Base-by-base conservation (phyloP, 495 filamentous ascomycete species). In the Lophiotrema nucula region DNA sequence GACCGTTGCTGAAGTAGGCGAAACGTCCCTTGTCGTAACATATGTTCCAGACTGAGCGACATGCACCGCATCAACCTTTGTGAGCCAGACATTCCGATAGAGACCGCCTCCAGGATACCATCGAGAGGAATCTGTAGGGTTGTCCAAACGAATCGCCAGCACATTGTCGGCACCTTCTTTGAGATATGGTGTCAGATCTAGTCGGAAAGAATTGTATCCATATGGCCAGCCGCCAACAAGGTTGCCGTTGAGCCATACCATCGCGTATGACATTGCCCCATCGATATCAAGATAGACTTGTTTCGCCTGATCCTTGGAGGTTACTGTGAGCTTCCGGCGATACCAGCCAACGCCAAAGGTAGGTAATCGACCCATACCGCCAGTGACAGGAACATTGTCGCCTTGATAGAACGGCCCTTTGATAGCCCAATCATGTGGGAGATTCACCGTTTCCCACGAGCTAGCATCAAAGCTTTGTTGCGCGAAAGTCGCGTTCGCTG, bases 321-420 rank as follows among this genome's bases (percentile, higher is more conserved):
- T 39, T 13, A 73, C 55, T 0, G 62, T 63, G n/a, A 80, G 23
- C 0, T 67, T 76, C 23, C 69, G 69, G n/a, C 78, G 74, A 46
- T 79, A 80, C 75, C 76, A 80, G 6, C 75, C 76, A 15, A 78
- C 70, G 11, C 77, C 77, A 19, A 76, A 68, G 6, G 61, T 60
- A 77, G 58, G 58, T 22, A 88, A 68, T 0, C 86, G 71, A 4
- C 82, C 85, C 73, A 79, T 84, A 11, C 76, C 74, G 10, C 77
- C 82, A 39, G 77, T 78, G 60, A 80, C 78, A 4, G 70, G 70
- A 3, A 79, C 62, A n/a, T 28, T 41, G 24, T 51, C 23, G n/a
- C n/a, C n/a, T n/a, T n/a, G n/a, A n/a, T n/a, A n/a, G 23, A 62
- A 62, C 3, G 58, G 42, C 10, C 58, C 1, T 22, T 76, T 74